A percentile compares a stretch with the other conserved stretches of the same genome.
These are phyloP conservation scores for Noccaea bulbosa DNA, from an alignment of 345 rosid genomes.

Conservation along the genomic window DNA sequence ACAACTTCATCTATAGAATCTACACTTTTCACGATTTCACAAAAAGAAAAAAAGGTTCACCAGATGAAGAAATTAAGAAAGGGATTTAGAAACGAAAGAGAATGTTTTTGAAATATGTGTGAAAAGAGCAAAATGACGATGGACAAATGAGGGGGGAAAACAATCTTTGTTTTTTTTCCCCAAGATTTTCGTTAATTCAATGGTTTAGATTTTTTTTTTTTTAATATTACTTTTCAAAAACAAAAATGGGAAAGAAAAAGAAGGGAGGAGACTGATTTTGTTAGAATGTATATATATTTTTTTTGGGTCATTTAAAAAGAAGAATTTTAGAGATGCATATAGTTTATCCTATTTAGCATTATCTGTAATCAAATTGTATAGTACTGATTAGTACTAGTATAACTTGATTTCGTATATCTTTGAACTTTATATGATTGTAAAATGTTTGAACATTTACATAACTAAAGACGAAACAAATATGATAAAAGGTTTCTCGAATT, in stretches of 20 bases:
- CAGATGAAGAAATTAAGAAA: neutral
- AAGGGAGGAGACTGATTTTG: constrained; percentile 25
- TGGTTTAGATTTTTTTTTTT: constrained; percentile 9
- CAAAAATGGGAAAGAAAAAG: constrained; percentile 9
- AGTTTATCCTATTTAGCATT: neutral
- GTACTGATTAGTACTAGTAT: no score
- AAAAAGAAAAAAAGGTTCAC: neutral
- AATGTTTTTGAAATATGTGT: neutral
- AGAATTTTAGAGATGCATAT: neutral
- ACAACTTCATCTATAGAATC: neutral
- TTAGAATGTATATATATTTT: neutral
- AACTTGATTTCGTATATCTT: neutral
- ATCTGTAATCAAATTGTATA: neutral
- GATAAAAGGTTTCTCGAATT: neutral
- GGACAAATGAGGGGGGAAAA: constrained; percentile 15
- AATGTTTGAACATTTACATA: constrained; percentile 2
- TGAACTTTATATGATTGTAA: no score
- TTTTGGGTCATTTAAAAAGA: neutral
- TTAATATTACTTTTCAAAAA: neutral
- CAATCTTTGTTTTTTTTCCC: constrained; percentile 1
- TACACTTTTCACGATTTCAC: neutral
- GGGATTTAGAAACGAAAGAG: neutral
- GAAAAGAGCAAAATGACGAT: constrained; percentile 28
- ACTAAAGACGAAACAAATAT: neutral
- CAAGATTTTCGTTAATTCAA: constrained; percentile 26